Evolutionary conservation across 1,284 basidiomycete species (phyloP), one percentile per base, ranked within the genome.

Genomic region (Ceratobasidium sp.): DNA sequence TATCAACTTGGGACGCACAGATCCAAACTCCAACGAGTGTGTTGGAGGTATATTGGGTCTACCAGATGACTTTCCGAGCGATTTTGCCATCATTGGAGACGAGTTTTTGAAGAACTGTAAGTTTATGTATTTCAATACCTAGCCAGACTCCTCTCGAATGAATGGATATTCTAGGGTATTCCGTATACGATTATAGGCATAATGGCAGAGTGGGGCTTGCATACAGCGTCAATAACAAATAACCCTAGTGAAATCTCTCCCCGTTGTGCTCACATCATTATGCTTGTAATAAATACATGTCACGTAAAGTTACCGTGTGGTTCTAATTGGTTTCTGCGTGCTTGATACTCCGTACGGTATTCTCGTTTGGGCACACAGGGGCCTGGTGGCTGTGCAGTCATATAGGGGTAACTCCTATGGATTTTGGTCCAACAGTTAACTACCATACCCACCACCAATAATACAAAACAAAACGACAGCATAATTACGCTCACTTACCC

Each of bases 41-140:
- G 82, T 93, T 2, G 92, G 89, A 4, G 89, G 89, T 1, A 83
- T 94, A 53, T 80, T 93, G 30, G 85, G 85, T 1, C 80, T 88
- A 28, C 84, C 81, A 48, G 78, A 81, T 59, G 81, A 79, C 16
- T 84, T 87, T 77, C 84, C 85, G 1, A 74, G 80, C 48, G 83
- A 87, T 77, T 80, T 88, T 14, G 87, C 87, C 1, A 90, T 92
- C 76, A 82, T 92, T 60, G 91, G 87, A 77, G 90, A 89, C 77
- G 87, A 87, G 75, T 93, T 94, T 80, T 76, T 90, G 45, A 91
- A 91, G 80, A 88, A 85, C 36, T 89, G 88, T 87, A 75, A 77
- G 86, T 80, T 39, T 6, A 6, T 39, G n/a, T n/a, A 39, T 39
- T 6, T 14, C 62, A 55, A 64, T 57, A 70, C 52, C 46, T 50